These are phyloP conservation scores for Lepidium campestre DNA, from an alignment of 441 rosid genomes.

Conservation along the genomic window DNA sequence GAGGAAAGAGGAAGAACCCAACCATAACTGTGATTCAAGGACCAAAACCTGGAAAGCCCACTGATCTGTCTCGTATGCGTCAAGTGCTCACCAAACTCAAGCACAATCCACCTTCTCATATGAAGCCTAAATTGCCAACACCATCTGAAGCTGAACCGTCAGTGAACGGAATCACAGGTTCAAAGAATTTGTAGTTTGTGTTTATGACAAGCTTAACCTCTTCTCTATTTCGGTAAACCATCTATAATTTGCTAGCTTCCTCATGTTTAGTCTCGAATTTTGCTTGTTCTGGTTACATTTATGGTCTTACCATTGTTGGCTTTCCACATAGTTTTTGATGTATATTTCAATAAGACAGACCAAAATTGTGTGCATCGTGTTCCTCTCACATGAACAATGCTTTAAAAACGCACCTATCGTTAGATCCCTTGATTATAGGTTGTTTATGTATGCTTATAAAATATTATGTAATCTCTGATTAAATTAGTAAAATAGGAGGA, in stretches of 20 bases:
- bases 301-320: constrained; percentile 8
- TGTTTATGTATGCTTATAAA: too few species aligned
- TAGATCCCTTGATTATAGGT: background rate
- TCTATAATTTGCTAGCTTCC: background rate
- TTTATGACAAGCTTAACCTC: constrained; percentile 6
- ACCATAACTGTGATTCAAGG: constrained; percentile 51
- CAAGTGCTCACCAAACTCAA: constrained; percentile 57
- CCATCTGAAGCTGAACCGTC: constrained; percentile 10
- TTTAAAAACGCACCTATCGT: background rate
- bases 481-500: too few species aligned
- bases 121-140: constrained; percentile 35
- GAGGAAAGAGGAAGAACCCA: constrained; percentile 53
- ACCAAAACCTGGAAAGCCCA: constrained; percentile 68
- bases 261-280: constrained; percentile 4
- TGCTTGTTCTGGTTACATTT: constrained; percentile 1
- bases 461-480: too few species aligned
- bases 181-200: background rate
- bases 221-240: background rate
- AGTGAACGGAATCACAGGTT: background rate
- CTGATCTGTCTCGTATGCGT: constrained; percentile 65
- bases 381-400: background rate
- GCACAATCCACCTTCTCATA: constrained; percentile 60
- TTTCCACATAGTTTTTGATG: constrained; percentile 11
- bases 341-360: constrained; percentile 20
- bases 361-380: background rate